phyloP scores from a whole-genome alignment of 129 eudicot genomes.

The Lonicera japonica region DNA sequence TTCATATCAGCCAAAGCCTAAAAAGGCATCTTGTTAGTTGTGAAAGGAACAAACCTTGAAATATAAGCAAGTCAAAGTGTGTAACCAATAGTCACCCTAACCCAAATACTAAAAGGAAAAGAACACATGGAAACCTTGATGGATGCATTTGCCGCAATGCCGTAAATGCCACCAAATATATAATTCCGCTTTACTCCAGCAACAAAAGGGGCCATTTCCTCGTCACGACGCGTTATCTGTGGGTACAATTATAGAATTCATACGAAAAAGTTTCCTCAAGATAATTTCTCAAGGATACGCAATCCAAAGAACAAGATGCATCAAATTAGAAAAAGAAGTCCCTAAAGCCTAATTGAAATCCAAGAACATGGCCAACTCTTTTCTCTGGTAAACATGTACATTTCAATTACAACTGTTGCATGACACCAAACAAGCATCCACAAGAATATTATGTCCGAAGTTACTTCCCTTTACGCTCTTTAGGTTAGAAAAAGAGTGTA shows the following conservation, averaged over 20 bases:
- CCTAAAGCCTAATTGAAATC: neutral
- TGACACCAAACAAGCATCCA: neutral
- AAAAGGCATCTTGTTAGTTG: slow-evolving; percentile 14
- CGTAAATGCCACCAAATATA: slow-evolving; percentile 86
- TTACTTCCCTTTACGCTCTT: neutral
- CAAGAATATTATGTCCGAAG: neutral
- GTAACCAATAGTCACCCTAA: neutral
- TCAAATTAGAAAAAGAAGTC: neutral
- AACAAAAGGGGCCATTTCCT: slow-evolving; percentile 88
- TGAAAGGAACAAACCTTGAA: slow-evolving; percentile 10
- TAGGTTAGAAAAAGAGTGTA: too few species aligned
- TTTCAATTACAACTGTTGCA: neutral
- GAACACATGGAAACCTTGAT: slow-evolving; percentile 54
- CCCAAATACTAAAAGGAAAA: neutral
- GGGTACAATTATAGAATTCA: slow-evolving; percentile 3
- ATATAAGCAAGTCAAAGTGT: slow-evolving; percentile 3
- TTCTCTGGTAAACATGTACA: neutral
- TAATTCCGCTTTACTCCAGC: slow-evolving; percentile 76
- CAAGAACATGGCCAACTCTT: neutral
- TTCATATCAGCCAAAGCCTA: slow-evolving; percentile 90
- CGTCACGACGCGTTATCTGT: slow-evolving; percentile 92
- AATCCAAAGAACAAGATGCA: neutral
- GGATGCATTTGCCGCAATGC: slow-evolving; percentile 75
- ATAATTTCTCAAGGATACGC: neutral
- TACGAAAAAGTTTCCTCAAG: neutral